Conservation (phyloP, 2,329 filamentous ascomycete species). For the Fusarium chlamydosporum region DNA sequence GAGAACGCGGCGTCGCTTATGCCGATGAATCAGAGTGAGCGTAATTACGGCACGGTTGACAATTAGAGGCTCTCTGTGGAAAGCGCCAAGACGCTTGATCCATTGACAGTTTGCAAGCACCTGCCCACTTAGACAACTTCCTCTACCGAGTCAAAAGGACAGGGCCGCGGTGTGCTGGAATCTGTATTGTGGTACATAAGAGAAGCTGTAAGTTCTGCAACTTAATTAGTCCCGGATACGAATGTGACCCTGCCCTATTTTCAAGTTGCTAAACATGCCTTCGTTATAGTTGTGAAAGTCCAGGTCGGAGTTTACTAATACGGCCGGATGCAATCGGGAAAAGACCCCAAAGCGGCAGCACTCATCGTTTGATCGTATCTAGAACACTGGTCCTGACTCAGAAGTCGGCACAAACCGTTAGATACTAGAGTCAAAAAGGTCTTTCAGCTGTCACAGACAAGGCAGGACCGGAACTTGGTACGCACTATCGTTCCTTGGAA, state of each 20-base stretch:
- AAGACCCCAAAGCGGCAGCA: constrained; percentile 10
- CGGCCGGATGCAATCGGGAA: constrained; percentile 18
- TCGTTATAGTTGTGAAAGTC: neutral
- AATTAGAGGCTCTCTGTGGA: constrained; percentile 39
- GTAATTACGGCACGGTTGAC: constrained; percentile 42
- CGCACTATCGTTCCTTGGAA: constrained; percentile 21
- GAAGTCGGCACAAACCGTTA: constrained; percentile 10
- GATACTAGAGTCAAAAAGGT: neutral
- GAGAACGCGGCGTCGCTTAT: constrained; percentile 21
- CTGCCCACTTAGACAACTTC: constrained; percentile 23
- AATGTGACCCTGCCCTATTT: constrained; percentile 12
- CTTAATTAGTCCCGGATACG: constrained; percentile 9
- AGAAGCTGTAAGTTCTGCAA: constrained; percentile 1
- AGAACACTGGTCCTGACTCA: constrained; percentile 1
- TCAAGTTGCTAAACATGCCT: constrained; percentile 5
- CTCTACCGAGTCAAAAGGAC: constrained; percentile 2
- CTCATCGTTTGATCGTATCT: neutral
- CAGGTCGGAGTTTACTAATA: constrained; percentile 2
- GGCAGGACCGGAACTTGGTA: constrained; percentile 7
- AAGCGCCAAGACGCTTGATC: constrained; percentile 43
- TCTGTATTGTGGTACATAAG: neutral
- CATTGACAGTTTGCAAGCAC: constrained; percentile 37
- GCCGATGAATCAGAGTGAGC: constrained; percentile 41
- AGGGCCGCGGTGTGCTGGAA: neutral
- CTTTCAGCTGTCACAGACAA: neutral